Percentiles rank a stretch among this genome's conserved stretches.
phyloP scores from a whole-genome alignment of 805 yeast species.

The Metschnikowia kofuensis region DNA sequence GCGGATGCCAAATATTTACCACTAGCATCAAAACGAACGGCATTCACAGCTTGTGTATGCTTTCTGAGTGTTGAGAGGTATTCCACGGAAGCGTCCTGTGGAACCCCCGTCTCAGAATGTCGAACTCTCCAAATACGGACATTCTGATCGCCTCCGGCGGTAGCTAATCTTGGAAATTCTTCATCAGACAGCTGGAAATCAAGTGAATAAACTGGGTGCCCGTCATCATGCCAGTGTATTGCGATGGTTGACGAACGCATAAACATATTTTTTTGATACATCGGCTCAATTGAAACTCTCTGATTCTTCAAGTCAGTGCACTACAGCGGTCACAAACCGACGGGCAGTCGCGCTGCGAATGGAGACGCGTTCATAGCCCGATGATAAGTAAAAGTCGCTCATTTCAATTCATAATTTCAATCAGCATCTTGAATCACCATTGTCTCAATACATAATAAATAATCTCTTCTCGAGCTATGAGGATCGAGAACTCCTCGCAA shows the following conservation, averaged over 20 bases:
- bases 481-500: too few relatives aligned
- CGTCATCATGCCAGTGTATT: slow-evolving; percentile 73
- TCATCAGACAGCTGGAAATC: slow-evolving; percentile 51
- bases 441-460: too few relatives aligned
- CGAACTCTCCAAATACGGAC: slow-evolving; percentile 56
- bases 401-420: too few relatives aligned
- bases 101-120: slow-evolving; percentile 3
- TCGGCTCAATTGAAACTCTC: too few relatives aligned
- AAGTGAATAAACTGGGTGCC: slow-evolving; percentile 68
- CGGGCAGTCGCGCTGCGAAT: too few relatives aligned
- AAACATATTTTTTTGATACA: background rate
- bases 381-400: too few relatives aligned
- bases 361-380: too few relatives aligned
- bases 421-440: too few relatives aligned
- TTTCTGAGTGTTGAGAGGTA: slow-evolving; percentile 79
- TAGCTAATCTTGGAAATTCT: slow-evolving; percentile 55
- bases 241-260: slow-evolving; percentile 49
- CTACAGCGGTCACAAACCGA: background rate
- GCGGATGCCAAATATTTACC: slow-evolving; percentile 82
- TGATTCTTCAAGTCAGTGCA: background rate
- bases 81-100: slow-evolving; percentile 44
- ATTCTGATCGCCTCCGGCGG: slow-evolving; percentile 94
- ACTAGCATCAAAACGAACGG: slow-evolving; percentile 70
- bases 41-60: slow-evolving; percentile 94
- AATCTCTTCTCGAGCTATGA: too few relatives aligned